Evolutionary conservation across 1,139 yeast species (phyloP), one percentile per base, ranked within the genome.

Genomic region (Arxiozyma heterogenica): DNA sequence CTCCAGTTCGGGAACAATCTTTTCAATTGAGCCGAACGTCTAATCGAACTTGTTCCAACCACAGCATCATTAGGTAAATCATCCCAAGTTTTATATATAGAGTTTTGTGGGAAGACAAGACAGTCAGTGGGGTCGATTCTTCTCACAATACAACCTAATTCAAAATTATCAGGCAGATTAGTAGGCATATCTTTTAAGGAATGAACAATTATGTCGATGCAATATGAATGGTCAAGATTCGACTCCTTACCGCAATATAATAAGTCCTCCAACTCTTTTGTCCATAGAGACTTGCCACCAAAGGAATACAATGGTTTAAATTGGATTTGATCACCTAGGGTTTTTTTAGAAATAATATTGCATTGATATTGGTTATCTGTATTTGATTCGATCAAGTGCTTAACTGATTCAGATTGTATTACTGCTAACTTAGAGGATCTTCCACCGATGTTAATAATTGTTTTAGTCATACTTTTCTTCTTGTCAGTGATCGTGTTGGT

Each of bases 141-240:
- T 67, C 84, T 78, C 51, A 90, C 79, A 55, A 93, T 83, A 64
- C 96, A 89, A 18, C 96, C 98, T 55, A 93, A 72, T 66, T 84
- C 90, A 66, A 93, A 93, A 55, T 89, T 95, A 25, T 86, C 91
- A 0, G 98, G 98, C 59, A 93, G 74, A 55, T 80, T 74, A 0
- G 98, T 93, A 41, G 98, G 98, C 86, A 93, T 85, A 70, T 93
- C 98, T 70, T 93, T 93, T 61, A 93, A 76, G 3, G 96, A 87
- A 70, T 93, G 98, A 45, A 93, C 98, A 65, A 93, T 86, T 71
- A 93, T 74, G 69, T 93, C 98, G 53, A 93, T 76, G 49, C 62
- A 59, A 21, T 59, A 55, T 1, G 57, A 56, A 67, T 82, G 75
- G 54, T 88, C 87, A 60, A 76, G 81, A 47, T 73, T 78, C 9